A percentile compares a stretch with the other conserved stretches of the same genome.
Conservation (phyloP, 805 yeast genomes). For the Clavispora vitiphila region DNA sequence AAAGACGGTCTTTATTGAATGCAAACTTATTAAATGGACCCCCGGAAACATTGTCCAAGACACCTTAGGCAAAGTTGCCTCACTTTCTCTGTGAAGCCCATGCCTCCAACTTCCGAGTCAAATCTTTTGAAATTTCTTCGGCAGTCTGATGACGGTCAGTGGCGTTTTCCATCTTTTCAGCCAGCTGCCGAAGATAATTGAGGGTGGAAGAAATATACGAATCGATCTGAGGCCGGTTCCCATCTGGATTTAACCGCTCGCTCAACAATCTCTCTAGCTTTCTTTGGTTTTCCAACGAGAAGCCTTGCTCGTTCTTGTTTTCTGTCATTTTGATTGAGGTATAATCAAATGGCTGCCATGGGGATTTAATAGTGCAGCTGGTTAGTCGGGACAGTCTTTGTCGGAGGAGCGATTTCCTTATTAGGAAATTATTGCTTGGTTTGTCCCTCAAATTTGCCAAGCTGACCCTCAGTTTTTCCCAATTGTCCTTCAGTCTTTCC, state of each 20-base stretch:
- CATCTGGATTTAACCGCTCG: conserved; percentile 23
- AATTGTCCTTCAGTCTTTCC: conserved; percentile 9
- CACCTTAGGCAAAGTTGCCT: no score
- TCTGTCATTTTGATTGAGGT: no score
- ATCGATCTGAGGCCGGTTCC: conserved; percentile 23
- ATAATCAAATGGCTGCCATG: no score
- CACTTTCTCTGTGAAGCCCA: conserved; percentile 21
- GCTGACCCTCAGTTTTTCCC: conserved; percentile 14
- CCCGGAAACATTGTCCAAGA: no score
- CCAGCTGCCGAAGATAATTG: conserved; percentile 21
- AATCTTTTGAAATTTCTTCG: conserved; percentile 31
- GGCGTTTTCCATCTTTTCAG: conserved; percentile 26
- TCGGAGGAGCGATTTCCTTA: background rate
- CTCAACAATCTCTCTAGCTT: conserved; percentile 4
- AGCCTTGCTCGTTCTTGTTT: background rate
- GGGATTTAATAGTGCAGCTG: background rate
- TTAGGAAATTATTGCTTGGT: conserved; percentile 2
- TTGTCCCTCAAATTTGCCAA: conserved; percentile 5
- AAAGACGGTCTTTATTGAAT: background rate
- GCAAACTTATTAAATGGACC: no score
- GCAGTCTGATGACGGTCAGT: conserved; percentile 31
- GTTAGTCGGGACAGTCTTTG: no score
- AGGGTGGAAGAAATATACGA: conserved; percentile 24
- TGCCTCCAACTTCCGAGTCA: conserved; percentile 20
- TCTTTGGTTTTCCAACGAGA: conserved; percentile 7